Conservation (phyloP, 257 asterid species). For the Primulina huaijiensis region DNA sequence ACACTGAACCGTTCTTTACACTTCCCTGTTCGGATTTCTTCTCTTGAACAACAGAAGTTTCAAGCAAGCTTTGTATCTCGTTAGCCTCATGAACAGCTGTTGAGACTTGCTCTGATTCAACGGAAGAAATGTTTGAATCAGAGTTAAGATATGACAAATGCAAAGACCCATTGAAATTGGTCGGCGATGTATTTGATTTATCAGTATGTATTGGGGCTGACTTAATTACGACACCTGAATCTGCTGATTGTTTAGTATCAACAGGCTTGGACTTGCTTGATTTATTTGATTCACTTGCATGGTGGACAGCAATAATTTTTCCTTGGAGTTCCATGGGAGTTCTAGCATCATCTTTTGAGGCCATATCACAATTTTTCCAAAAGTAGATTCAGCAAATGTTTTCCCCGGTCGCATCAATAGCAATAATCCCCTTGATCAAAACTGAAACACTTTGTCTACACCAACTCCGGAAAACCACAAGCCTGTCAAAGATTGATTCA, state of each 20-base stretch:
- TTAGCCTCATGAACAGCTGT: slow-evolving; percentile 27
- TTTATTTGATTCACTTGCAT: slow-evolving; percentile 37
- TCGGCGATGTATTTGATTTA: slow-evolving; percentile 23
- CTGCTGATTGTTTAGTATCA: slow-evolving; percentile 33
- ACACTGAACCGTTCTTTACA: slow-evolving; percentile 39
- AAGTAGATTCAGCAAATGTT: slow-evolving; percentile 24
- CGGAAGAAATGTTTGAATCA: slow-evolving; percentile 27
- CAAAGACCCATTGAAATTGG: slow-evolving; percentile 16
- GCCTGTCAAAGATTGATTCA: slow-evolving; percentile 23
- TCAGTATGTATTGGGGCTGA: slow-evolving; percentile 22
- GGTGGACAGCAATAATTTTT: slow-evolving; percentile 35
- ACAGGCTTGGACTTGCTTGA: slow-evolving; percentile 35
- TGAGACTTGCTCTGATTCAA: slow-evolving; percentile 32
- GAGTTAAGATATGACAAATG: slow-evolving; percentile 25
- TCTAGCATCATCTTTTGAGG: slow-evolving; percentile 55
- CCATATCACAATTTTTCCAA: slow-evolving; percentile 37
- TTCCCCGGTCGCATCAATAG: slow-evolving; percentile 7
- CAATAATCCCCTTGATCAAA: slow-evolving; percentile 14
- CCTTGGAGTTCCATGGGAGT: slow-evolving; percentile 42
- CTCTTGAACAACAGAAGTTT: slow-evolving; percentile 29
- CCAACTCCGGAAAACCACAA: slow-evolving; percentile 15
- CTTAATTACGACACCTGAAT: slow-evolving; percentile 24
- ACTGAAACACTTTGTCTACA: slow-evolving; percentile 12
- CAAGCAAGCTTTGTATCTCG: slow-evolving; percentile 25
- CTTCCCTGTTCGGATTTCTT: slow-evolving; percentile 41